phyloP scores from a whole-genome alignment of 179 eudicot species.

The Sideroxylon spinosum region DNA sequence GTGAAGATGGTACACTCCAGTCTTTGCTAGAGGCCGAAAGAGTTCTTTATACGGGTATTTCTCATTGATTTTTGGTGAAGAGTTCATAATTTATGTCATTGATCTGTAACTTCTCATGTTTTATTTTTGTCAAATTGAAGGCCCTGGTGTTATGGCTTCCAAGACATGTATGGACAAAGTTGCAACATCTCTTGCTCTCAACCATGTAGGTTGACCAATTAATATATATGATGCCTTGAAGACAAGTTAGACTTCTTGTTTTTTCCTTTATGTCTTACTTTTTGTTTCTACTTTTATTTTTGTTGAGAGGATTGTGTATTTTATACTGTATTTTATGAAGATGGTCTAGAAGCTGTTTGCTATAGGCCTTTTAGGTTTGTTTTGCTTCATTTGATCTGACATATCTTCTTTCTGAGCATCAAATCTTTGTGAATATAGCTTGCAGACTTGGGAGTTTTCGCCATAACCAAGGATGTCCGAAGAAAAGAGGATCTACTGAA shows the following conservation, averaged over 20 bases:
- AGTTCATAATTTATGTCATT: background rate
- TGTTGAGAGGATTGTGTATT: background rate
- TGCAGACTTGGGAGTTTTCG: constrained; percentile 61
- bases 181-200: constrained; percentile 67
- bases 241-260: constrained; percentile 3
- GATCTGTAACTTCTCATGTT: background rate
- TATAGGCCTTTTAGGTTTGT: background rate
- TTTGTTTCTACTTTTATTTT: background rate
- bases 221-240: constrained; percentile 6
- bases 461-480: constrained; percentile 71
- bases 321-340: background rate
- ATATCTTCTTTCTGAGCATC: background rate
- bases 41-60: constrained; percentile 71
- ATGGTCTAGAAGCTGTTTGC: background rate
- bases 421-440: constrained; percentile 42
- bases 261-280: background rate
- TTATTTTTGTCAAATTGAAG: constrained; percentile 29
- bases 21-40: constrained; percentile 65
- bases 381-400: background rate
- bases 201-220: constrained; percentile 46
- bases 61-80: constrained; percentile 12
- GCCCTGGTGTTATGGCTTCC: constrained; percentile 73
- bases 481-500: constrained; percentile 45
- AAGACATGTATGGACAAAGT: constrained; percentile 88
- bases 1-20: constrained; percentile 91